phyloP scores from a whole-genome alignment of 169 alveolate species.

The Sarcocystis neurona region DNA sequence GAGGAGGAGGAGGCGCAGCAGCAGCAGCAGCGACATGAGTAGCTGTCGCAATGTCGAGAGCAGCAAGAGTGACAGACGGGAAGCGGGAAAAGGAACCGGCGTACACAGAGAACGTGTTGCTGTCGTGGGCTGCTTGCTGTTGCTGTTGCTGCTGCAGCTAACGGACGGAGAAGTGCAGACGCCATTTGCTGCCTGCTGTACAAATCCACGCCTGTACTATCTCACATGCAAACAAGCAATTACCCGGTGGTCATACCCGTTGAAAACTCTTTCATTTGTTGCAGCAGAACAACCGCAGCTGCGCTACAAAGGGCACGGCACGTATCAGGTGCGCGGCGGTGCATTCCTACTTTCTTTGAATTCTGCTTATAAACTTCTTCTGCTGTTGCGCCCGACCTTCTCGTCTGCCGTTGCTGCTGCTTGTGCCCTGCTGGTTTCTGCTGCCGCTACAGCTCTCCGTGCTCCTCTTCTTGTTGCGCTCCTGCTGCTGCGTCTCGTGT shows the following conservation, averaged over 20 bases:
- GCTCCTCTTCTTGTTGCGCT: neutral
- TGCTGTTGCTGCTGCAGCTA: neutral
- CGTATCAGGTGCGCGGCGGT: neutral
- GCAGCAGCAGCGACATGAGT: too few species aligned
- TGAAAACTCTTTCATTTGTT: too few species aligned
- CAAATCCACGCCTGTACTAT: neutral
- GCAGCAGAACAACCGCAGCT: neutral
- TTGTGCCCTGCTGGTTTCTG: neutral
- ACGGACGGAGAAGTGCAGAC: neutral
- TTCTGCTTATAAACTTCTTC: too few species aligned
- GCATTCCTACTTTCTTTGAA: too few species aligned
- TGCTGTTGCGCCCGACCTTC: too few species aligned
- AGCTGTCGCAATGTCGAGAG: too few species aligned
- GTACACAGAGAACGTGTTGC: too few species aligned
- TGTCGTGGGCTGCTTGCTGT: too few species aligned
- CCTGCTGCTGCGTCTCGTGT: neutral
- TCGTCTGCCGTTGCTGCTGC: neutral
- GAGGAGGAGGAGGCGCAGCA: too few species aligned
- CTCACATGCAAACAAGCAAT: slow-evolving; percentile 5
- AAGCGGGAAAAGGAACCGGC: too few species aligned
- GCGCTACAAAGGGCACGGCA: slow-evolving; percentile 33
- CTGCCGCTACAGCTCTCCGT: too few species aligned
- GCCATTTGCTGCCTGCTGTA: neutral
- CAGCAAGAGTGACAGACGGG: too few species aligned
- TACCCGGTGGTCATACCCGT: slow-evolving; percentile 1